A percentile compares a stretch with the other conserved stretches of the same genome.
Evolutionary conservation across 2,329 filamentous ascomycete genomes (phyloP).

Genomic region (Colletotrichum acutatum): DNA sequence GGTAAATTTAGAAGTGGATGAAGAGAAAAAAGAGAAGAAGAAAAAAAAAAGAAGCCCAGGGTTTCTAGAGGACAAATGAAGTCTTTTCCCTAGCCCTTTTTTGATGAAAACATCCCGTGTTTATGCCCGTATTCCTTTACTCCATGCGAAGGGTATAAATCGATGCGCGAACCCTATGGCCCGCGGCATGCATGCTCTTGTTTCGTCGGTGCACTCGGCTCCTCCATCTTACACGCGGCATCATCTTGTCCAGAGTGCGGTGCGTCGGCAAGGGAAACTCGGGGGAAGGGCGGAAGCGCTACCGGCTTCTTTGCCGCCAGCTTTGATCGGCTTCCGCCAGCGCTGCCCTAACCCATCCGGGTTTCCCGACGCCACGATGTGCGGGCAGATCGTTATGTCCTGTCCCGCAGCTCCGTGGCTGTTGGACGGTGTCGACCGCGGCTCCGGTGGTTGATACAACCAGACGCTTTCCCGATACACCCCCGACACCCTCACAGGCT

Average conservation of each 20-base stretch:
- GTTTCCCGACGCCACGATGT: not conserved
- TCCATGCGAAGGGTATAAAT: slow-evolving; percentile 35
- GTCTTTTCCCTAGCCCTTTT: not conserved
- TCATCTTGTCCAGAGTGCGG: not conserved
- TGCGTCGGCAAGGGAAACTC: not conserved
- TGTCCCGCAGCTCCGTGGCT: not conserved
- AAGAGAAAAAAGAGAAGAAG: not conserved
- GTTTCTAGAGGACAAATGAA: slow-evolving; percentile 13
- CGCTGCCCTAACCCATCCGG: not conserved
- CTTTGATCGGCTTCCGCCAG: slow-evolving; percentile 11
- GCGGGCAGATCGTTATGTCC: not conserved
- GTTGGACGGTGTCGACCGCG: not conserved
- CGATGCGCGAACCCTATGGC: slow-evolving; percentile 12
- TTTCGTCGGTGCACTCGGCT: slow-evolving; percentile 1
- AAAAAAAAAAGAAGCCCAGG: not conserved
- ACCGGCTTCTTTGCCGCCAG: not conserved
- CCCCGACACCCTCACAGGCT: not conserved
- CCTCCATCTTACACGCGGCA: slow-evolving; percentile 26
- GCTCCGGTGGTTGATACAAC: slow-evolving; percentile 4
- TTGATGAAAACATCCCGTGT: slow-evolving; percentile 5
- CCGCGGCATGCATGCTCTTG: slow-evolving; percentile 17
- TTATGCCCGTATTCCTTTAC: slow-evolving; percentile 33
- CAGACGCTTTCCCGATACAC: slow-evolving; percentile 7
- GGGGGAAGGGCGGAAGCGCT: not conserved
- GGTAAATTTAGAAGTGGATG: slow-evolving; percentile 8